Evolutionary conservation across 2,329 filamentous ascomycete species (phyloP).

Genomic region (Phaeophleospora eucalypticola): DNA sequence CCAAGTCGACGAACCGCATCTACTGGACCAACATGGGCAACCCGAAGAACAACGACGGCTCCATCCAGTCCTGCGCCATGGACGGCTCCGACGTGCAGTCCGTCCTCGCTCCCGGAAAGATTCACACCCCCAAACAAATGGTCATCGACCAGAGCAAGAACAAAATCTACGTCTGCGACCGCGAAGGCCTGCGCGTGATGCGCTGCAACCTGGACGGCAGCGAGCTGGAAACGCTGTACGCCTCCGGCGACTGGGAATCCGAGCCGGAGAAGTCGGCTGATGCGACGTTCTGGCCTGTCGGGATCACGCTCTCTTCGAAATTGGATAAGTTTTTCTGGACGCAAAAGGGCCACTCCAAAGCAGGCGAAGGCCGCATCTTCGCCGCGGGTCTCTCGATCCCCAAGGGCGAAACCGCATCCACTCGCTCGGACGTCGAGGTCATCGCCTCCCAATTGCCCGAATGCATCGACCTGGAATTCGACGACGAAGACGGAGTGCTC

Average conservation of each 20-base stretch:
- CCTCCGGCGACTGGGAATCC: constrained; percentile 36
- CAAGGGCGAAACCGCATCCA: constrained; percentile 21
- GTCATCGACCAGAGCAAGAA: constrained; percentile 25
- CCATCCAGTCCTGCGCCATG: constrained; percentile 31
- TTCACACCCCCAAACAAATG: constrained; percentile 50
- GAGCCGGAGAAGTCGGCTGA: constrained; percentile 15
- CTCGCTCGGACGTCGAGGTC: constrained; percentile 41
- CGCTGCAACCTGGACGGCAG: constrained; percentile 36
- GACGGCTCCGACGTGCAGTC: constrained; percentile 46
- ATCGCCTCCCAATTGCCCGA: constrained; percentile 47
- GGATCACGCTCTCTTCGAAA: constrained; percentile 46
- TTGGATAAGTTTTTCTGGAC: constrained; percentile 54
- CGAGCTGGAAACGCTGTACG: constrained; percentile 36
- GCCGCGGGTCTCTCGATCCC: constrained; percentile 43
- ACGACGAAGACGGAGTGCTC: constrained; percentile 42
- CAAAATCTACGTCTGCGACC: constrained; percentile 42
- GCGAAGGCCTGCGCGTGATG: constrained; percentile 38
- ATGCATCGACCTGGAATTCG: constrained; percentile 55
- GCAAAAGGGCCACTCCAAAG: constrained; percentile 55
- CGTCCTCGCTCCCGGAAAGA: constrained; percentile 41
- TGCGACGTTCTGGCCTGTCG: constrained; percentile 39
- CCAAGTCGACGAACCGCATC: constrained; percentile 23
- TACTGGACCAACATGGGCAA: constrained; percentile 33
- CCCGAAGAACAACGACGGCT: constrained; percentile 11
- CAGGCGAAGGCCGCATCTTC: constrained; percentile 50